These are phyloP conservation scores for Diaporthe aspalathi DNA, from an alignment of 2,329 filamentous ascomycete genomes.

Conservation along the genomic window DNA sequence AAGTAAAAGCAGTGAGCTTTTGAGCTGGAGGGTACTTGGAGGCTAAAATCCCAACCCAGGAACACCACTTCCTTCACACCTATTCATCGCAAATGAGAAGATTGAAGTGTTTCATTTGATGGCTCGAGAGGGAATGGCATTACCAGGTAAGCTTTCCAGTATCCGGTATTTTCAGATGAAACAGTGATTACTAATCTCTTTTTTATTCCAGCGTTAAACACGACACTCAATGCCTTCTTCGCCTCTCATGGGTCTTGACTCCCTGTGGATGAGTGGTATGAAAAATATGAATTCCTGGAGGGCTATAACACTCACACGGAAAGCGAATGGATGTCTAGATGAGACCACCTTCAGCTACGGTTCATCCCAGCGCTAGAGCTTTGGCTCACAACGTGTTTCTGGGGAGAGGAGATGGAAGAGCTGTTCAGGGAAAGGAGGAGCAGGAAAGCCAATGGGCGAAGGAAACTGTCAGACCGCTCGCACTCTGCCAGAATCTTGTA, in stretches of 20 bases:
- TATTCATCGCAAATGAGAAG: not conserved
- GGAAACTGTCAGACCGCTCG: no score
- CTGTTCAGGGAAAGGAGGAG: no score
- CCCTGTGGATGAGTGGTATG: not conserved
- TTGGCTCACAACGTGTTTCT: no score
- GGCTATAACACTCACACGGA: not conserved
- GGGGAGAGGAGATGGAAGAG: no score
- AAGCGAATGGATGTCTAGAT: conserved; percentile 13
- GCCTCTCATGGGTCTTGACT: conserved; percentile 3
- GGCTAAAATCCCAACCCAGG: not conserved
- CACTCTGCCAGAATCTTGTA: no score
- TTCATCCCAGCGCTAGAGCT: no score
- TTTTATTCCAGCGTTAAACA: not conserved
- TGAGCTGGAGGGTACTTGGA: not conserved
- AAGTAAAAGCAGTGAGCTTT: not conserved
- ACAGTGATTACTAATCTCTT: not conserved
- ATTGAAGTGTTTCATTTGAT: conserved; percentile 4
- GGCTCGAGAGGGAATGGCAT: not conserved
- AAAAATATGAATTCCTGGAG: conserved; percentile 7
- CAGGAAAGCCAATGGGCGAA: no score
- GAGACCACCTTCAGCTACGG: not conserved
- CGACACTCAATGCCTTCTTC: conserved; percentile 7
- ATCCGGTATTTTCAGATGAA: not conserved
- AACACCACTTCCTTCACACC: conserved; percentile 5
- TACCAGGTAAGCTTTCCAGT: not conserved